Evolutionary conservation across 164 flowering plant genomes (phyloP).

Genomic region (Chimonanthus praecox): DNA sequence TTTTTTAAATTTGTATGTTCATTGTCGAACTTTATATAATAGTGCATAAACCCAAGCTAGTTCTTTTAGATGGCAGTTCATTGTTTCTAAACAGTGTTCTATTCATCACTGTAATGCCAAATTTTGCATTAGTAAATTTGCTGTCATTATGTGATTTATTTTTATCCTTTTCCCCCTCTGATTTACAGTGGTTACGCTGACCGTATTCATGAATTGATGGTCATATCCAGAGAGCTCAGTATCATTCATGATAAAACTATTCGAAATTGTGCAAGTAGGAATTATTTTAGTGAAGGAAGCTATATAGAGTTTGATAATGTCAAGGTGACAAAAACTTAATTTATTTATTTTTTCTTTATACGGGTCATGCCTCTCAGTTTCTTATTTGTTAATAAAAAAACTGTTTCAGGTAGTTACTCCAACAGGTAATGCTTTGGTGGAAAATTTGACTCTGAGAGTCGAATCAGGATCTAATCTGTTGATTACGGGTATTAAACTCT

Average conservation of each 20-base stretch:
- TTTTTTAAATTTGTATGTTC: background rate
- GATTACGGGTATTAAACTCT: conserved; percentile 66
- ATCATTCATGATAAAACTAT: conserved; percentile 37
- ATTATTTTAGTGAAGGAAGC: conserved; percentile 76
- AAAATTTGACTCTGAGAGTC: conserved; percentile 72
- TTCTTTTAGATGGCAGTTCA: background rate
- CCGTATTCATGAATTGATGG: conserved; percentile 89
- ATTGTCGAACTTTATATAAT: too few species aligned
- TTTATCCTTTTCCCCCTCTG: conserved; percentile 2
- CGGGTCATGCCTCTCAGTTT: background rate
- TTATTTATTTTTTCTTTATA: background rate
- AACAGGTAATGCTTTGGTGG: conserved; percentile 86
- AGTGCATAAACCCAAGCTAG: background rate
- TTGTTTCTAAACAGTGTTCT: too few species aligned
- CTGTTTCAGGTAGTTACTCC: conserved; percentile 94
- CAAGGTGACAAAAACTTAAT: conserved; percentile 41
- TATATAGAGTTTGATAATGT: conserved; percentile 83
- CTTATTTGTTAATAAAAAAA: conserved; percentile 3
- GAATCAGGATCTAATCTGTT: conserved; percentile 90
- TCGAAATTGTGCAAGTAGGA: conserved; percentile 50
- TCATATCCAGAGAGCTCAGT: conserved; percentile 68
- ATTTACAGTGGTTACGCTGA: conserved; percentile 97
- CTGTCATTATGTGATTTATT: background rate
- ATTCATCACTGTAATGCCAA: too few species aligned
- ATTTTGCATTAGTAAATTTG: background rate